Conservation (phyloP, 116 monocot genomes). For the Iris pallida region DNA sequence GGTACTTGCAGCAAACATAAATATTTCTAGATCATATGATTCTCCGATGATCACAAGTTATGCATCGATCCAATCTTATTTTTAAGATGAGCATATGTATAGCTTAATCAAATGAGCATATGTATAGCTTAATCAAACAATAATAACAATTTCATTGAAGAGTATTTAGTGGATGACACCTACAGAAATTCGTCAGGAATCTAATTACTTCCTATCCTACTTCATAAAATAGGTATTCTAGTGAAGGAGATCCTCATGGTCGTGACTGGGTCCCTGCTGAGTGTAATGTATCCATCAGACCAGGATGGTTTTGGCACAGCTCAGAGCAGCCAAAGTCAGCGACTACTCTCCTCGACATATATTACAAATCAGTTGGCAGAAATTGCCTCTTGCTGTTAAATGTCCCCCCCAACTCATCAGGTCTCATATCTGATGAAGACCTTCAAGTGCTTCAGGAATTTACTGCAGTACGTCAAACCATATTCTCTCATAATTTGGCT, state of each 20-base stretch:
- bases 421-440: constrained; percentile 81
- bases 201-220: no score
- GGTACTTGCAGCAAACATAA: no score
- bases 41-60: no score
- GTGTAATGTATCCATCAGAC: constrained; percentile 90
- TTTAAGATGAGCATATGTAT: no score
- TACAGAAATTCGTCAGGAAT: no score
- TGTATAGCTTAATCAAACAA: no score
- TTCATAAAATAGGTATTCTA: constrained; percentile 40
- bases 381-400: constrained; percentile 81
- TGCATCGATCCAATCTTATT: no score
- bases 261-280: constrained; percentile 83
- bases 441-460: constrained; percentile 77
- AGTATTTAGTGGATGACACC: no score
- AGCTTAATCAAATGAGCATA: no score
- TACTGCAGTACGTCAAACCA: constrained; percentile 38
- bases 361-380: constrained; percentile 80
- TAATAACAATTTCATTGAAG: no score
- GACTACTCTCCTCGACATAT: constrained; percentile 60
- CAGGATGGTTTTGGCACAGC: constrained; percentile 92
- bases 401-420: constrained; percentile 89
- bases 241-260: constrained; percentile 65
- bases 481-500: constrained; percentile 74
- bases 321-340: constrained; percentile 79
- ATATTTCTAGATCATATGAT: no score